Conservation (phyloP, 176 grass and related monocot species). For the Raddia guianensis region DNA sequence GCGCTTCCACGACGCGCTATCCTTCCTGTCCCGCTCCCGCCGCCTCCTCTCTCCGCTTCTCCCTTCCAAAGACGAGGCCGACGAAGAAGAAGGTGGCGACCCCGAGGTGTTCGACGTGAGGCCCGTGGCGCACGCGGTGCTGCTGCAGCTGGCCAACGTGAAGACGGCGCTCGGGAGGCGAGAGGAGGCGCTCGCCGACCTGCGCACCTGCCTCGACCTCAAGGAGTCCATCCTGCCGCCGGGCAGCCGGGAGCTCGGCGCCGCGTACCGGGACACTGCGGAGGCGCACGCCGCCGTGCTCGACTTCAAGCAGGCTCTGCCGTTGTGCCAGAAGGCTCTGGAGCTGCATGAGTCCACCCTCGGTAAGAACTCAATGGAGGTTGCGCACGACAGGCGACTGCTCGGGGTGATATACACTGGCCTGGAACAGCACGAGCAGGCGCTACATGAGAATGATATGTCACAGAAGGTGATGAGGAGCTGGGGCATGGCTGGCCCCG, state of each 20-base stretch:
- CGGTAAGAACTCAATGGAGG: slow-evolving; percentile 85
- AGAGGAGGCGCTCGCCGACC: slow-evolving; percentile 78
- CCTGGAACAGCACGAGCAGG: slow-evolving; percentile 76
- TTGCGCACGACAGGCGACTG: slow-evolving; percentile 74
- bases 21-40: slow-evolving; percentile 68
- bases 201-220: slow-evolving; percentile 73
- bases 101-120: slow-evolving; percentile 61
- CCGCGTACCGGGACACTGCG: slow-evolving; percentile 62
- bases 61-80: slow-evolving; percentile 14
- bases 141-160: slow-evolving; percentile 73
- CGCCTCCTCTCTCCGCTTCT: slow-evolving; percentile 54
- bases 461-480: slow-evolving; percentile 79
- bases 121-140: slow-evolving; percentile 80
- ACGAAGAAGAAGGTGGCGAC: slow-evolving; percentile 16
- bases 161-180: slow-evolving; percentile 89
- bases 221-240: slow-evolving; percentile 86
- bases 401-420: slow-evolving; percentile 96
- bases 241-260: slow-evolving; percentile 71
- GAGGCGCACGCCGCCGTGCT: slow-evolving; percentile 80
- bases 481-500: slow-evolving; percentile 62
- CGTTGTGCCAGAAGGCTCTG: slow-evolving; percentile 75
- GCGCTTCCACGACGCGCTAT: slow-evolving; percentile 87
- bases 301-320: slow-evolving; percentile 85
- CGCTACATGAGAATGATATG: slow-evolving; percentile 77
- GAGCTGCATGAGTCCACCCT: slow-evolving; percentile 66